Percentiles rank a stretch among this genome's conserved stretches.
Conservation (phyloP, 257 asterid species). For the Solanum piurae region DNA sequence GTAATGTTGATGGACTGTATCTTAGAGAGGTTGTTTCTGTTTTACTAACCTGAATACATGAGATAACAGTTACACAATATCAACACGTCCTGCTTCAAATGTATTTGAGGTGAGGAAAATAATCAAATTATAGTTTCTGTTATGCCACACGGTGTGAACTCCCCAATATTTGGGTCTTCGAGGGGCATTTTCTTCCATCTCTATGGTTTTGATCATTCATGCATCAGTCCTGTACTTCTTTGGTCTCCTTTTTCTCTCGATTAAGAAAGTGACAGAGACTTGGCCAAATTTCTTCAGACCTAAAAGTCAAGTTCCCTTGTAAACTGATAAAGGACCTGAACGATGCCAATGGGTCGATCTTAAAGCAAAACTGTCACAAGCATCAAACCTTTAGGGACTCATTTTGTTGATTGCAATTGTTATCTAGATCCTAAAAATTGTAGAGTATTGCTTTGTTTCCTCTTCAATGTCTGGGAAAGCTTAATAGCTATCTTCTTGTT, state of each 20-base stretch:
- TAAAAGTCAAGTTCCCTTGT: background rate
- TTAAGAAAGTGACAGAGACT: background rate
- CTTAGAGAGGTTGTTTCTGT: background rate
- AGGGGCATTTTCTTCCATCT: background rate
- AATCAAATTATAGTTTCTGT: background rate
- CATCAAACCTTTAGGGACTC: background rate
- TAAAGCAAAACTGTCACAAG: background rate
- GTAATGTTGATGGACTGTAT: background rate
- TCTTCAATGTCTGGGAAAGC: background rate
- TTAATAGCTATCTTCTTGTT: background rate
- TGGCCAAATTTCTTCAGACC: background rate
- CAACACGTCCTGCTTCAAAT: background rate
- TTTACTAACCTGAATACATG: background rate
- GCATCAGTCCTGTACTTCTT: background rate
- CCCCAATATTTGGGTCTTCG: background rate
- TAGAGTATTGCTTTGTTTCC: background rate
- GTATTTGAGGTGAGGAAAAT: background rate
- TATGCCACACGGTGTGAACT: background rate
- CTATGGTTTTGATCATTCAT: background rate
- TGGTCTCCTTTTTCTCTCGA: background rate
- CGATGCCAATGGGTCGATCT: background rate
- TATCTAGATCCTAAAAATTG: background rate
- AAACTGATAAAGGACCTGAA: background rate
- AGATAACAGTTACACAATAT: background rate
- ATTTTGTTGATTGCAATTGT: background rate